These are phyloP conservation scores for Trichopus zeylanicus DNA, from an alignment of 116 monocot species.

Conservation along the genomic window DNA sequence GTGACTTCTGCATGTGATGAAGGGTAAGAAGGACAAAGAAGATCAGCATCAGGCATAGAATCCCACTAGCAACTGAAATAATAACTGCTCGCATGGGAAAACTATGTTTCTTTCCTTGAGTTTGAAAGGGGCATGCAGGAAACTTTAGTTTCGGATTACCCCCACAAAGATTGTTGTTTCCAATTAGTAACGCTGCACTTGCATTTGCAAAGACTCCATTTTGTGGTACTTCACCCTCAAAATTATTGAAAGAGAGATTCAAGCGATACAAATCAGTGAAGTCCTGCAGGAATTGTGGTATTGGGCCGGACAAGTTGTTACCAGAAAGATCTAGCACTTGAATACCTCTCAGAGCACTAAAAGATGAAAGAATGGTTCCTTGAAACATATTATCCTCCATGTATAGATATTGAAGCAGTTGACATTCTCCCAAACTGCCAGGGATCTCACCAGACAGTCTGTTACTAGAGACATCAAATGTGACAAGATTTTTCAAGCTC, in stretches of 20 bases:
- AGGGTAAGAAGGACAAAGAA: neutral
- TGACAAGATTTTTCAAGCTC: neutral
- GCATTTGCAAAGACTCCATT: neutral
- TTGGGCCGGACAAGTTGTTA: constrained; percentile 14
- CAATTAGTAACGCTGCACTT: neutral
- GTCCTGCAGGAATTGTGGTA: constrained; percentile 4
- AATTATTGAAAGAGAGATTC: constrained; percentile 4
- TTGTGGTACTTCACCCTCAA: constrained; percentile 4
- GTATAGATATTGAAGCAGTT: constrained; percentile 5
- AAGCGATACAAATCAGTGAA: neutral
- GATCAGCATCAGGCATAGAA: neutral
- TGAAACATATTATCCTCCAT: neutral
- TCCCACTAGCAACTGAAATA: neutral
- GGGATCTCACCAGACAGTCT: constrained; percentile 11
- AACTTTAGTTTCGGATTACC: neutral
- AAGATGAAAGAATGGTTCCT: constrained; percentile 9
- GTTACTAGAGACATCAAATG: neutral
- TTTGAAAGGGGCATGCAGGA: neutral
- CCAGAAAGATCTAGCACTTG: constrained; percentile 8
- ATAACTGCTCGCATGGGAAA: neutral
- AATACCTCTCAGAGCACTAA: constrained; percentile 2
- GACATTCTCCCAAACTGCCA: neutral
- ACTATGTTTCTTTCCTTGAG: neutral
- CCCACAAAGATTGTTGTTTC: constrained; percentile 1
- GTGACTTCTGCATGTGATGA: too few species aligned